Evolutionary conservation across 2,329 filamentous ascomycete species (phyloP).

Genomic region (Microdochium paspali): DNA sequence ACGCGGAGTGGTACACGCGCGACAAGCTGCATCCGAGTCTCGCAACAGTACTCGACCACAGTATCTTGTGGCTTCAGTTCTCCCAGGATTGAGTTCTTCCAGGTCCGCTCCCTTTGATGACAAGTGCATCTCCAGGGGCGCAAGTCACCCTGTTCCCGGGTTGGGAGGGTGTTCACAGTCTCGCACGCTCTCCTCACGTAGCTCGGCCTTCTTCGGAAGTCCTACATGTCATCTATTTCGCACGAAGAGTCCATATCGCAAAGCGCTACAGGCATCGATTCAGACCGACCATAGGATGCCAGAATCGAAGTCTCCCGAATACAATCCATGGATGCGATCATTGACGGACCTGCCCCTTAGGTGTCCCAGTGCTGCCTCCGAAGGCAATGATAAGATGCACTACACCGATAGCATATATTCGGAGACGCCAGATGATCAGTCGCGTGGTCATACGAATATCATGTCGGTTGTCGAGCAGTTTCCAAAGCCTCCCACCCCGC

Average conservation of each 20-base stretch:
- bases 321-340: slow-evolving; percentile 28
- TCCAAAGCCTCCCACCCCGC: not conserved
- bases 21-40: slow-evolving; percentile 18
- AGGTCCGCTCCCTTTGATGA: not conserved
- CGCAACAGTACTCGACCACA: no score
- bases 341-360: slow-evolving; percentile 30
- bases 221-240: slow-evolving; percentile 41
- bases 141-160: not conserved
- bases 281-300: slow-evolving; percentile 20
- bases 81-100: not conserved
- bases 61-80: not conserved
- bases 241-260: slow-evolving; percentile 45
- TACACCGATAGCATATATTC: slow-evolving; percentile 44
- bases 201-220: slow-evolving; percentile 42
- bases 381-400: slow-evolving; percentile 23
- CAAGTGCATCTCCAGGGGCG: not conserved
- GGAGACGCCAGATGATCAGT: not conserved
- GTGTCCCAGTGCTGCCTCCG: slow-evolving; percentile 28
- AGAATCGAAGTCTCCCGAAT: slow-evolving; percentile 15
- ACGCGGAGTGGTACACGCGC: not conserved
- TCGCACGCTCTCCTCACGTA: slow-evolving; percentile 27
- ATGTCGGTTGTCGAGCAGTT: slow-evolving; percentile 1
- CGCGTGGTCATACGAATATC: not conserved
- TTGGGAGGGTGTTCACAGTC: slow-evolving; percentile 8
- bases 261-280: slow-evolving; percentile 38